Evolutionary conservation across 768 basidiomycete genomes (phyloP).

Genomic region (Tylopilus felleus): DNA sequence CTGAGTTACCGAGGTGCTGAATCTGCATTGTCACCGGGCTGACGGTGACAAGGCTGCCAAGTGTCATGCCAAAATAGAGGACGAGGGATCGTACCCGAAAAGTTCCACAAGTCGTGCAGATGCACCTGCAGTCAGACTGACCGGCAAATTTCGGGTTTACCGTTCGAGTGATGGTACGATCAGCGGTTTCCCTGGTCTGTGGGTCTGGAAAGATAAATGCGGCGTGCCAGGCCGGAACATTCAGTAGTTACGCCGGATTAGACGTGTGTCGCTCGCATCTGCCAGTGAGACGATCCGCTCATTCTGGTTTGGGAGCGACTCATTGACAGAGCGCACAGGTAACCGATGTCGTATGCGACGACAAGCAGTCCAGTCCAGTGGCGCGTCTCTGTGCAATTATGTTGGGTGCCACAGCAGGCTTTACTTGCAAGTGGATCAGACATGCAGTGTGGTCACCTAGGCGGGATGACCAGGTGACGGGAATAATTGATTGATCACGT

Average conservation of each 20-base stretch:
- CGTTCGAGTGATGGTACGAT: no score
- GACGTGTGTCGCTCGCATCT: no score
- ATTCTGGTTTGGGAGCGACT: not conserved
- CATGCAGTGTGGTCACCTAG: no score
- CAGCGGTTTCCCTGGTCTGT: constrained; percentile 51
- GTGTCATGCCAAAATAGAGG: constrained; percentile 83
- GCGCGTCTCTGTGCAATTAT: no score
- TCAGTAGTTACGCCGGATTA: no score
- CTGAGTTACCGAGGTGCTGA: constrained; percentile 36
- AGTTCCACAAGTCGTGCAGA: constrained; percentile 47
- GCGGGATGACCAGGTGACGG: not conserved
- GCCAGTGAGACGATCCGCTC: not conserved
- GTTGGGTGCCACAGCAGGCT: no score
- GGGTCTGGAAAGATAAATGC: not conserved
- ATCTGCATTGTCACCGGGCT: constrained; percentile 41
- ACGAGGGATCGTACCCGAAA: constrained; percentile 54
- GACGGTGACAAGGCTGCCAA: no score
- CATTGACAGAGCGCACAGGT: no score
- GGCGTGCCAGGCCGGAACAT: no score
- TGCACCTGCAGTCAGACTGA: not conserved
- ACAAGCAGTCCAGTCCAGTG: no score
- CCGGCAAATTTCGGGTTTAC: no score
- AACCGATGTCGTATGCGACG: not conserved
- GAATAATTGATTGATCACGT: not conserved
- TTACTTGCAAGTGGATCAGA: not conserved